Conservation (phyloP, 2,329 filamentous ascomycete species). For the Clarireedia homoeocarpa region DNA sequence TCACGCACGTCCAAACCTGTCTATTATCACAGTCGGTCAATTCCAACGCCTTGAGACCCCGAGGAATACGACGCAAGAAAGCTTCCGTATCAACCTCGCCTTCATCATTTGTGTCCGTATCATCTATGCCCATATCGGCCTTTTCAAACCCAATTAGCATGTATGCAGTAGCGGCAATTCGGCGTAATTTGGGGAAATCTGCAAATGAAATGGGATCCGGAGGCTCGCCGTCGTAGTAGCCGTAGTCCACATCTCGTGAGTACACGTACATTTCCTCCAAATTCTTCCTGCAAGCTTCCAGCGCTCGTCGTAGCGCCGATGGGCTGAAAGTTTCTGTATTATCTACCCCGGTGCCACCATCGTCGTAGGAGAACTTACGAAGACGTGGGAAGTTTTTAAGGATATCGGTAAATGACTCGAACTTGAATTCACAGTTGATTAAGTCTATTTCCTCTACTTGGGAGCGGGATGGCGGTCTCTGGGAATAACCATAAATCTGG, state of each 20-base stretch:
- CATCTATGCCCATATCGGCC: no score
- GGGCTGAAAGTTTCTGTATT: background rate
- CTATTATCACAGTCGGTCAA: background rate
- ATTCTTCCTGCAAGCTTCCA: background rate
- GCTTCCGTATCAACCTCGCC: background rate
- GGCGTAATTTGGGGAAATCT: background rate
- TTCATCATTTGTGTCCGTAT: no score
- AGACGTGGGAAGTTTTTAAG: background rate
- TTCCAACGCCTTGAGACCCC: background rate
- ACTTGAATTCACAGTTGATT: background rate
- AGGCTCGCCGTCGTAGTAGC: background rate
- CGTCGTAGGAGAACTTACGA: background rate
- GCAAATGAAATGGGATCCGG: background rate
- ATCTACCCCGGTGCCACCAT: background rate
- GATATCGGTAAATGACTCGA: fast-evolving
- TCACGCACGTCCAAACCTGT: background rate
- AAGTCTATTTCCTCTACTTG: background rate
- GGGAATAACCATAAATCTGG: fast-evolving
- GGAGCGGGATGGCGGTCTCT: background rate
- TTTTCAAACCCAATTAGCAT: background rate
- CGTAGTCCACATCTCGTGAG: background rate
- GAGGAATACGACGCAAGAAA: background rate
- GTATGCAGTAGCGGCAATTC: background rate
- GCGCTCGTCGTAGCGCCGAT: background rate
- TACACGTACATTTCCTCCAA: background rate